Evolutionary conservation across 805 yeast species (phyloP).

Genomic region (Saccharomycopsis amapae): DNA sequence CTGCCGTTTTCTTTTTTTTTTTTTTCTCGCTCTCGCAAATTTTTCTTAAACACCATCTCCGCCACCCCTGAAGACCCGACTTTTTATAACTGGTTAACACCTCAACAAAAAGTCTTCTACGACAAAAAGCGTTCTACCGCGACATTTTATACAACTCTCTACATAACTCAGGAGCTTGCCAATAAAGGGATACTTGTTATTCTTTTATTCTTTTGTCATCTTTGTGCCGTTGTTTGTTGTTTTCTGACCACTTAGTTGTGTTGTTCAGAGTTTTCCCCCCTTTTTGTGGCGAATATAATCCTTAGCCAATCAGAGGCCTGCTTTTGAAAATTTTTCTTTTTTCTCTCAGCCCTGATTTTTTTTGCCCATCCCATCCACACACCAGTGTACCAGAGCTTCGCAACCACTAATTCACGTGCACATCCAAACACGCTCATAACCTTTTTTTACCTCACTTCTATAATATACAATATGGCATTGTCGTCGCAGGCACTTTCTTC

Average conservation of each 20-base stretch:
- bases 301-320: slow-evolving; percentile 5
- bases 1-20: too few species aligned
- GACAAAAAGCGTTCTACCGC: too few species aligned
- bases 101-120: too few species aligned
- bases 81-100: too few species aligned
- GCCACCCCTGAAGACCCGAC: too few species aligned
- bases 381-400: not conserved
- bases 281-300: slow-evolving; percentile 6
- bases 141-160: too few species aligned
- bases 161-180: too few species aligned
- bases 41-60: too few species aligned
- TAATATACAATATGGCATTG: slow-evolving; percentile 11
- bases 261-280: slow-evolving; percentile 26
- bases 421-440: not conserved
- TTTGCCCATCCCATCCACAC: not conserved
- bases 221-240: not conserved
- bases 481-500: slow-evolving; percentile 18
- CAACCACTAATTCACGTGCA: not conserved
- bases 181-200: too few species aligned
- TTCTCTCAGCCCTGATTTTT: too few species aligned
- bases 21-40: too few species aligned
- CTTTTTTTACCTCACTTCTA: not conserved
- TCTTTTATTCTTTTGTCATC: not conserved
- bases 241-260: slow-evolving; percentile 34
- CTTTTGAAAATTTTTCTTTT: not conserved